Base-by-base conservation (phyloP, 495 filamentous ascomycete genomes). In the Annulohypoxylon nitens region DNA sequence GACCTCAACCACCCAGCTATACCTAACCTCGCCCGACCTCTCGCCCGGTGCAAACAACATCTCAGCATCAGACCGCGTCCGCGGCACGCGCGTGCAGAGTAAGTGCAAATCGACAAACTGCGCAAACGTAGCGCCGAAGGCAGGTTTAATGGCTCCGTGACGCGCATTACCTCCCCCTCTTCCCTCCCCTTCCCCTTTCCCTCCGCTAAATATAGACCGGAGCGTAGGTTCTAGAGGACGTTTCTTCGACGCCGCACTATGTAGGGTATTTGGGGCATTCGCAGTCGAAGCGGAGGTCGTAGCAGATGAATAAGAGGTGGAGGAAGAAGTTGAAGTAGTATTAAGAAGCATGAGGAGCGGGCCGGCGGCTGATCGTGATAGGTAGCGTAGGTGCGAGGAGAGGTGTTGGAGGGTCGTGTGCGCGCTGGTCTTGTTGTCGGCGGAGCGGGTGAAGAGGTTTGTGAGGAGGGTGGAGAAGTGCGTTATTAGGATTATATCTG, bases 341-440 rank as follows among this genome's bases (percentile, higher is more conserved):
- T 86, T 86, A 20, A 85, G 75, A 9, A 86, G 61, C 69, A 86
- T 75, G 39, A 86, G 59, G 2, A 86, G 71, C 0, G 81, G 79
- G 0, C 64, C 69, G 2, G 61, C 48, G 26, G 71, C 36, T 4
- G 76, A 74, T 10, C 76, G 79, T 7, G 77, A 64, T 2, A 85
- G 57, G 47, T 67, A 55, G 20, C 74, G 77, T 20, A 86, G 74
- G 23, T 74, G 77, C 3, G 79, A 73, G 59, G 80, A 72, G 16
- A 86, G 76, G 9, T 61, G 70, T 34, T 76, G 76, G 5, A 81
- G 76, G n/a, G 71, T 76, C 11, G 71, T 60, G 71, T 84, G 81
- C 0, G 81, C 81, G 48, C 71, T 14, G 18, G 64, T 53, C 18
- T 78, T 83, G 72, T 75, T 73, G 59, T 78, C 70, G 14, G 62